Evolutionary conservation across 768 basidiomycete genomes (phyloP), one percentile per base, ranked within the genome.

Genomic region (Hydnomerulius pinastri): DNA sequence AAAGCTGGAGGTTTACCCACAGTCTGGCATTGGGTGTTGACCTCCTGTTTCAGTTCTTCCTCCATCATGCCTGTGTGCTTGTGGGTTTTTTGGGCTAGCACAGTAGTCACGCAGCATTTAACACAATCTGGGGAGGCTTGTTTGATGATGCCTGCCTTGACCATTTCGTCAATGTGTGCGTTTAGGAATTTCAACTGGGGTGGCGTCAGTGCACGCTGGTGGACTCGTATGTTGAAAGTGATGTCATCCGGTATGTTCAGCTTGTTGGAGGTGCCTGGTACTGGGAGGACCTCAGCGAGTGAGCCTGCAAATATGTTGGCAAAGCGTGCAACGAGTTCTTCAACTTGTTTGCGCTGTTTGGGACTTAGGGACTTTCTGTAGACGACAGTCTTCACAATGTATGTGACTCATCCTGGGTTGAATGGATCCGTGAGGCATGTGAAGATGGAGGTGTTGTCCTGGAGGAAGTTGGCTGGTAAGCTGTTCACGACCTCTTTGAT

Each of bases 251-350:
- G 42, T 11, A 54, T 10, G 7, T 48, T 52, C 3, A 53, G 46
- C 13, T 53, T 43, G 2, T 41, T 6, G 17, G 4, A 5, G 4
- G 23, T 23, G 2, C 37, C 37, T 0, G 29, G 39, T 0, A 77
- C 67, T 2, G 57, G 53, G 0, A 36, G 32, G 3, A 78, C 76
- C 47, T 79, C 73, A 18, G 65, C 63, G 8, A 77, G 49, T 0
- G 70, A 62, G 4, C 76, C 57, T 1, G 73, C 71, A 43, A 75
- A 78, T 23, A 66, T 56, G 50, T 77, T 73, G 0, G 75, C 72
- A 45, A 62, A 74, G 35, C 67, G 45, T 0, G 6, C 29, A 0
- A 77, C 24, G 1, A 75, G 46, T 0, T 38, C 46, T 0, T 29
- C 17, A 0, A 75, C 70, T 3, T 13, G n/a, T 3, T 56, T 48